These are phyloP conservation scores for Cladorrhinum sp. DNA, from an alignment of 2,329 filamentous ascomycete genomes.

Conservation along the genomic window DNA sequence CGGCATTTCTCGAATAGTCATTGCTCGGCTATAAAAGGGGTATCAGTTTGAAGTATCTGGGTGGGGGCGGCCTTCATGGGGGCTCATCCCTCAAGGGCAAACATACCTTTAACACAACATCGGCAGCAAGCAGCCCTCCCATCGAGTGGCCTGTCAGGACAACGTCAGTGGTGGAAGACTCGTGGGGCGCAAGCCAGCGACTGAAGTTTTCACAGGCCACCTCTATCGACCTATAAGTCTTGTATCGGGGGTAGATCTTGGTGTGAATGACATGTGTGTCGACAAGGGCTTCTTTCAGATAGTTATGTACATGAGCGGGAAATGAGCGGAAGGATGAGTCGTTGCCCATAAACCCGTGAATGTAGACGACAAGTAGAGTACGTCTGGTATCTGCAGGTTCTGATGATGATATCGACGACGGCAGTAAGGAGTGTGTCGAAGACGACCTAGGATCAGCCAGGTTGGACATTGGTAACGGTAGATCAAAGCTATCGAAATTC, in stretches of 20 bases:
- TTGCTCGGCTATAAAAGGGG: slow-evolving; percentile 18
- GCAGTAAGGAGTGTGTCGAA: slow-evolving; percentile 45
- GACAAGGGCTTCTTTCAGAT: slow-evolving; percentile 62
- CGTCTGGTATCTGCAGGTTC: slow-evolving; percentile 39
- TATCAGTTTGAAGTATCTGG: slow-evolving; percentile 18
- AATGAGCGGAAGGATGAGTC: slow-evolving; percentile 86
- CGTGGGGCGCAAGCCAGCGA: slow-evolving; percentile 75
- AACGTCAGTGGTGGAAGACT: slow-evolving; percentile 70
- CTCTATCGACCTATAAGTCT: slow-evolving; percentile 68
- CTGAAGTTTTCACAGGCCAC: slow-evolving; percentile 81
- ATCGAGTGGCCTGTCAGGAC: slow-evolving; percentile 86
- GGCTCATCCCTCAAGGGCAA: not conserved
- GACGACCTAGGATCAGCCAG: slow-evolving; percentile 45
- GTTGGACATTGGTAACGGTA: not conserved
- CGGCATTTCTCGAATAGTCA: not conserved
- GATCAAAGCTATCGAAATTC: not conserved
- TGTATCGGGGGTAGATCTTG: slow-evolving; percentile 80
- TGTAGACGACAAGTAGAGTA: slow-evolving; percentile 72
- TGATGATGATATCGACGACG: slow-evolving; percentile 32
- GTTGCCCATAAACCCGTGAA: slow-evolving; percentile 88
- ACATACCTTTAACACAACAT: slow-evolving; percentile 66
- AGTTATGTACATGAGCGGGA: slow-evolving; percentile 79
- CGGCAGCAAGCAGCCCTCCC: slow-evolving; percentile 79
- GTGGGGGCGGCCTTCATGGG: slow-evolving; percentile 32
- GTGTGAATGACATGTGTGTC: slow-evolving; percentile 80